These are phyloP conservation scores for Sophora flavescens DNA, from an alignment of 306 rosid species.

Conservation along the genomic window DNA sequence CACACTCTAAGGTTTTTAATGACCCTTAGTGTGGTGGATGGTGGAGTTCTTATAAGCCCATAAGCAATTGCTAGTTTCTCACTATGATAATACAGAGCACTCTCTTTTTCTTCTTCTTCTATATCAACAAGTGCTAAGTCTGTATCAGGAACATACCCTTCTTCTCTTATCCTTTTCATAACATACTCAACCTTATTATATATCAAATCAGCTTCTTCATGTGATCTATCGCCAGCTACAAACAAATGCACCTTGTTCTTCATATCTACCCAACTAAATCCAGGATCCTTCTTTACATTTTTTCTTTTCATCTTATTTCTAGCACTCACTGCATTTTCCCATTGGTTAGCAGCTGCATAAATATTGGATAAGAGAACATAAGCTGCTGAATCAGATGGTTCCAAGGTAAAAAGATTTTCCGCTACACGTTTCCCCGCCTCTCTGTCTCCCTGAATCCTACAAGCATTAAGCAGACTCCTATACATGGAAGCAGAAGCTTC, in stretches of 20 bases:
- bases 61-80: slow-evolving; percentile 75
- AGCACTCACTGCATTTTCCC: slow-evolving; percentile 72
- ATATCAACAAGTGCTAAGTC: slow-evolving; percentile 70
- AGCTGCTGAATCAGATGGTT: slow-evolving; percentile 80
- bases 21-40: slow-evolving; percentile 62
- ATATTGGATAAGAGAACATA: slow-evolving; percentile 82
- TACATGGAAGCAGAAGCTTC: slow-evolving; percentile 85
- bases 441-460: slow-evolving; percentile 70
- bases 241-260: slow-evolving; percentile 82
- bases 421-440: slow-evolving; percentile 68
- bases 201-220: slow-evolving; percentile 65
- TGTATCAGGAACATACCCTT: slow-evolving; percentile 78
- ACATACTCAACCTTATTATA: slow-evolving; percentile 62
- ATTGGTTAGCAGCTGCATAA: slow-evolving; percentile 75
- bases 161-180: slow-evolving; percentile 65
- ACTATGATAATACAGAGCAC: slow-evolving; percentile 67
- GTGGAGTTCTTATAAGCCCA: slow-evolving; percentile 65
- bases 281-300: slow-evolving; percentile 84
- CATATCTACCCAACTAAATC: slow-evolving; percentile 85
- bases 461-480: slow-evolving; percentile 77
- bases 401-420: slow-evolving; percentile 64
- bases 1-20: slow-evolving; percentile 81
- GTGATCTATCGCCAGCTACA: slow-evolving; percentile 78
- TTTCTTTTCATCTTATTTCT: slow-evolving; percentile 69
- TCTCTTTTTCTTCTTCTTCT: slow-evolving; percentile 77